Base-by-base conservation (phyloP, 2,329 filamentous ascomycete species). In the Penicillium oxalicum region DNA sequence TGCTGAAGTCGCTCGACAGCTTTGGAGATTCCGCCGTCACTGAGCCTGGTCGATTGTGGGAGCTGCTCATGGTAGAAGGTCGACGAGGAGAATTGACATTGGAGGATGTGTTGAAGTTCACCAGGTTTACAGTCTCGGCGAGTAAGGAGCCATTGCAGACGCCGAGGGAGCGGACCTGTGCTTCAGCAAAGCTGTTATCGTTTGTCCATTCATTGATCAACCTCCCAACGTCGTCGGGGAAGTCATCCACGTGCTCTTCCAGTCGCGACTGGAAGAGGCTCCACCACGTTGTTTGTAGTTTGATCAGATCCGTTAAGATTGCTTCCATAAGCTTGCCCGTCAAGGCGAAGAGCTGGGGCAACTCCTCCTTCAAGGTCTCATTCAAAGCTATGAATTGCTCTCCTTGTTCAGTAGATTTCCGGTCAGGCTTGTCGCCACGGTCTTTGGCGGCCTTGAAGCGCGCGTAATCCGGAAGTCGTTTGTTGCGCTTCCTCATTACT, bases 311-410 rank as follows among this genome's bases (percentile, higher is more conserved):
- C 49, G 80, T 81, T 38, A 95, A 77, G 60, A 88, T 91, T 25
- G 87, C 84, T 60, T 90, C 87, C 60, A 93, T 89, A 52, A 96
- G 75, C 60, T 84, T 87, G 53, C 88, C 88, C 1, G 91, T 96
- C 54, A 93, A 73, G 6, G 75, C 72, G 44, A 93, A 95, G 12
- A 98, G 78, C 64, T 84, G 84, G 1, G 91, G 91, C 40, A 98
- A 77, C 65, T 97, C 91, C 57, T 91, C 86, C 70, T 95, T 96
- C 51, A 97, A 77, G 0, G 91, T 89, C 54, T 95, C 88, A 63
- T 97, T 97, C 51, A 98, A 76, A 6, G 90, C 89, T 36, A 88
- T 80, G 67, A 95, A 98, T 64, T 94, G 86, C 61, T 95, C 89
- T 18, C 90, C 88, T 35, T 87, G 81, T 59, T 95, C 89, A 12